Evolutionary conservation across 2,329 filamentous ascomycete genomes (phyloP).

Genomic region (Pseudogymnoascus sp.): DNA sequence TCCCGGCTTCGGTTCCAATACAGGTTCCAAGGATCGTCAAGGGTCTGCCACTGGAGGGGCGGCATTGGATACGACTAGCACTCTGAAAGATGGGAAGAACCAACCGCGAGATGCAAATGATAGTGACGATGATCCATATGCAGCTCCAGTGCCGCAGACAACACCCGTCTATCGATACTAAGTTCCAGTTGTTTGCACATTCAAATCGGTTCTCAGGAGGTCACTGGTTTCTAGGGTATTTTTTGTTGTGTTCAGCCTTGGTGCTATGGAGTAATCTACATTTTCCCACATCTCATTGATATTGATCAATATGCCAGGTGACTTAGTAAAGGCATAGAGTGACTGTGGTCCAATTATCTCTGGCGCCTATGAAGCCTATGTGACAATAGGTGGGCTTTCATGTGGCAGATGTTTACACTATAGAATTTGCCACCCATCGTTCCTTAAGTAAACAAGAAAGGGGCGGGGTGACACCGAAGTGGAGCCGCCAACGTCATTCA

Average conservation of each 20-base stretch:
- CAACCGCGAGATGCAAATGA: slow-evolving; percentile 12
- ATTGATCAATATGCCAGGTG: neutral
- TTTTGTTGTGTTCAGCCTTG: neutral
- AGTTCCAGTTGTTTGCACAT: neutral
- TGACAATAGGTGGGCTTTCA: neutral
- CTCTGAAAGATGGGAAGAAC: neutral
- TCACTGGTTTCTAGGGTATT: neutral
- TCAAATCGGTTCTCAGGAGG: neutral
- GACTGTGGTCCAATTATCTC: neutral
- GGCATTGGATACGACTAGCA: slow-evolving; percentile 25
- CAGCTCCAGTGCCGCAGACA: slow-evolving; percentile 14
- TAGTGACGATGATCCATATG: slow-evolving; percentile 17
- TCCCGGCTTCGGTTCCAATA: slow-evolving; percentile 26
- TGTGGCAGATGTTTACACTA: neutral
- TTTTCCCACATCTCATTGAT: neutral
- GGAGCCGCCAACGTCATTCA: slow-evolving; percentile 9
- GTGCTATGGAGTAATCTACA: slow-evolving; percentile 3
- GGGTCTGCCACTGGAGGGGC: slow-evolving; percentile 19
- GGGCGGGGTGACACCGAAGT: slow-evolving; percentile 1
- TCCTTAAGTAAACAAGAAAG: neutral
- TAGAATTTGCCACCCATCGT: neutral
- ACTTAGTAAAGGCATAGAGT: neutral
- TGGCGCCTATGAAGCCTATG: neutral
- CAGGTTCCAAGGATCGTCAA: slow-evolving; percentile 23
- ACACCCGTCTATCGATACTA: slow-evolving; percentile 25